Conservation (phyloP, 192 early-diverging fungal species). For the Entomortierella parvispora region DNA sequence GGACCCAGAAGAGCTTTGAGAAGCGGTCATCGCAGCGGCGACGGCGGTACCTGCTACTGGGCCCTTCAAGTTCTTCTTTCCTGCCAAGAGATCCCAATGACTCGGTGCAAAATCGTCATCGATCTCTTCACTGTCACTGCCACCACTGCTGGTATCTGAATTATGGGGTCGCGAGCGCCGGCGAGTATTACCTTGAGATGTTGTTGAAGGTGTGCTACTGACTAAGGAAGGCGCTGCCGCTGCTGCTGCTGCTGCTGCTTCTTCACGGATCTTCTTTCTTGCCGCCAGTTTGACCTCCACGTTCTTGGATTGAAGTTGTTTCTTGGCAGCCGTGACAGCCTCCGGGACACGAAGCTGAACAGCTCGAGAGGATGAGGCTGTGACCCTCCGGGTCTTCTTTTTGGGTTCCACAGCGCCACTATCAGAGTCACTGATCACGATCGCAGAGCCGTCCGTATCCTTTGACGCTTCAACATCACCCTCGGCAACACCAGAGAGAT, state of each 20-base stretch:
- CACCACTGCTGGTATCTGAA: background rate
- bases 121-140: constrained; percentile 4
- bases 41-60: no score
- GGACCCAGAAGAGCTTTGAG: constrained; percentile 16
- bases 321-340: constrained; percentile 37
- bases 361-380: background rate
- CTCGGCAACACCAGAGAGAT: no score
- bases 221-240: background rate
- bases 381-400: background rate
- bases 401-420: background rate
- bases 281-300: constrained; percentile 16
- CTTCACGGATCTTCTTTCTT: constrained; percentile 9
- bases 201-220: background rate
- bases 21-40: no score
- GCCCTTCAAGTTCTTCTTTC: constrained; percentile 19
- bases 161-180: background rate
- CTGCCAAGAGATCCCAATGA: constrained; percentile 46
- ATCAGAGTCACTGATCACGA: no score
- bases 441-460: no score
- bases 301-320: constrained; percentile 29
- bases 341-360: constrained; percentile 29
- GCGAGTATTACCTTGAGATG: no score
- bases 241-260: background rate
- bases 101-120: constrained; percentile 25
- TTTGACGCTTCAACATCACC: no score